Evolutionary conservation across 192 early-diverging fungal genomes (phyloP), one percentile per base, ranked within the genome.

Genomic region (Physocladia obscura): DNA sequence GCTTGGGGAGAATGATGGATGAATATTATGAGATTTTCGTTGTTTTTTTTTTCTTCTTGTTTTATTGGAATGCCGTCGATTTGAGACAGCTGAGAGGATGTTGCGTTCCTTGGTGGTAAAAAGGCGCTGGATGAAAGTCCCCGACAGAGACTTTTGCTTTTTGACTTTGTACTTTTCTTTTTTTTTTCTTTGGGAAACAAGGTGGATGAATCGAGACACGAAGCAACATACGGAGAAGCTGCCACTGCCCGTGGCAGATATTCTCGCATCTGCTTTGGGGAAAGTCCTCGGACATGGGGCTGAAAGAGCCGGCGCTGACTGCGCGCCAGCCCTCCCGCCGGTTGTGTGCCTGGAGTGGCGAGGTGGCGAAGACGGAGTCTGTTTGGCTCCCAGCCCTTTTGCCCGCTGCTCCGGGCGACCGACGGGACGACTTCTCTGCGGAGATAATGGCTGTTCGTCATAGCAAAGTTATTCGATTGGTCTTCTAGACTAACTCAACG

Each of bases 401-500:
- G 52, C 26, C 13, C 24, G 52, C 24, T 22, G 52, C 52, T 8
- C 11, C 13, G 11, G 52, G 8, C 24, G 52, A 19, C 52, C 52
- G 11, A n/a, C 44, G 11, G 44, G 11, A 11, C 11, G 11, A 29
- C 52, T 8, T 27, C 24, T 55, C 15, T 24, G 11, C 11, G 52
- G 15, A 11, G 11, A 11, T 13, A 24, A 22, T 17, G 26, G 21
- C 57, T 62, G 59, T 62, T 62, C 27, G 36, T 44, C 59, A 62
- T 62, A 62, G 59, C 59, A 62, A 34, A 62, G 59, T 35, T 40
- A 62, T 62, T 21, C 59, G 59, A 40, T 62, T 62, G 59, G 4
- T 4, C 36, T n/a, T 58, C 4, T 21, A 26, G 27, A 4, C 4
- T 62, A 40, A 62, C 59, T 44, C 37, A 62, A 62, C 59, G 59